Base-by-base conservation (phyloP, 2,329 filamentous ascomycete genomes). In the Xylaria multiplex region DNA sequence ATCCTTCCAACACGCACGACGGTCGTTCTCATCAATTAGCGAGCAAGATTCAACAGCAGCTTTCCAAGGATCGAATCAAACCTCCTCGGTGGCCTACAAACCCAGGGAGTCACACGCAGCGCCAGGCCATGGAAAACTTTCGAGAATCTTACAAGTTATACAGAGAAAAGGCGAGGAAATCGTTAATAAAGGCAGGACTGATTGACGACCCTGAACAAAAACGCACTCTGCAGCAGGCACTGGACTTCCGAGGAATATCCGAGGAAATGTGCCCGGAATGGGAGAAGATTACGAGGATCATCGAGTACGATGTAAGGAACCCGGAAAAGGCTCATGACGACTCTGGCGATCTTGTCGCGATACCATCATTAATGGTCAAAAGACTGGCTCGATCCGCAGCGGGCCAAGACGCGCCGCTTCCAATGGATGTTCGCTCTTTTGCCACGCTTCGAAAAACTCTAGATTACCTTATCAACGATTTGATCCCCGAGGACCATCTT, bases 231-330 rank as follows among this genome's bases (percentile, higher is more conserved):
- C 83, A 86, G 64, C 85, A 91, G 73, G 89, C 89, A 6, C 86
- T 91, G 54, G 84, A 86, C 48, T 91, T 91, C 73, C 88, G 88
- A 74, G 89, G 89, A 14, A 89, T 88, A 52, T 90, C 88, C 71
- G 86, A 90, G 71, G 86, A 89, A 30, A 91, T 90, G 88, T 91
- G 89, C 67, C 89, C 89, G 5, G 86, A 90, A 68, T 90, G 86
- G 75, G 89, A 91, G 74, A 86, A 86, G 74, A 83, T 89, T 40
- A 86, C 82, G 56, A 83, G 88, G 66, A 90, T 91, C 62, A 85
- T 84, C 54, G 87, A 90, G 73, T 80, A 83, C 70, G 86, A 90
- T 66, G 82, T 89, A 24, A 83, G 85, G 69, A 78, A 78, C 6
- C 80, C 85, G 6, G 88, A 90, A 72, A 88, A 86, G 71, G 80